Base-by-base conservation (phyloP, 306 rosid genomes). In the Vachellia collinsii region DNA sequence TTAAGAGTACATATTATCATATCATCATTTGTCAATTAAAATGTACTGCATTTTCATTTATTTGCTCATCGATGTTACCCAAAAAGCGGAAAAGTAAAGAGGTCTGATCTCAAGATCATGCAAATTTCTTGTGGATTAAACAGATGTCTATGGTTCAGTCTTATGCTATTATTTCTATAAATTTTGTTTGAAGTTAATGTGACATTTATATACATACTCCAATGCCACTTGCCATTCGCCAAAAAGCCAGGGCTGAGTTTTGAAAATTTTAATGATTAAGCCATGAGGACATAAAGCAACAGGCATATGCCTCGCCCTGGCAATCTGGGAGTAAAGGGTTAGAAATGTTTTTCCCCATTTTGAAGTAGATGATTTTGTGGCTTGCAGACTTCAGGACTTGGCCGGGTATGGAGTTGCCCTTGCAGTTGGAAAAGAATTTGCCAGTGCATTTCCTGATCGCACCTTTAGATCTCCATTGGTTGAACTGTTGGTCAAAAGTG, bases 371-470 rank as follows among this genome's bases (percentile, higher is more conserved):
- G 64, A 20, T 79, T 81, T 62, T 61, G 67, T 81, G 51, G 75
- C 82, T 78, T 85, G 89, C 87, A 96, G 99, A 88, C 99, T 96
- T 85, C 94, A 88, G 80, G 99, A 96, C 80, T 80, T 96, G 83
- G 84, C 93, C 1, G 99, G 99, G 81, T 96, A 96, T 82, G 97
- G 94, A 76, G 97, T 96, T 84, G 83, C 83, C 36, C 38, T 84
- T 44, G 98, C 97, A 36, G 89, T 85, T 81, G 63, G 81, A 76
- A 87, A 93, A 86, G 92, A 82, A 87, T 92, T 88, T 85, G 50
- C 86, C 1, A 41, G 25, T 79, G 83, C 93, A 80, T 96, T 92
- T 64, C 83, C 91, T 56, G 97, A 88, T 77, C 94, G 97, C 69
- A 82, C 83, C 56, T 86, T 90, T 83, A 3, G 10, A 50, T 85